Base-by-base conservation (phyloP, 2,329 filamentous ascomycete genomes). In the Neonectria magnoliae region DNA sequence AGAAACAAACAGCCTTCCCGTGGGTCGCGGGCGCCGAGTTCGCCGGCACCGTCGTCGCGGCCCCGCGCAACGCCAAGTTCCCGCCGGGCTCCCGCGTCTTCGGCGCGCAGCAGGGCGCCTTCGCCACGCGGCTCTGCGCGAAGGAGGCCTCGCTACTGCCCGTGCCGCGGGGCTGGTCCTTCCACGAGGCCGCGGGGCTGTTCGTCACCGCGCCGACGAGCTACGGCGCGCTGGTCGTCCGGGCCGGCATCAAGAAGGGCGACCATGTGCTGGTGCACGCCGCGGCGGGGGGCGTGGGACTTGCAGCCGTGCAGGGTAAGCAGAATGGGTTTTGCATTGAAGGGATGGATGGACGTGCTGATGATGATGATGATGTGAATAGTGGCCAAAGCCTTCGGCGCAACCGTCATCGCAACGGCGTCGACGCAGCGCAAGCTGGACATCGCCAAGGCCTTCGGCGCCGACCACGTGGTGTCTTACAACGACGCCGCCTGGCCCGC, bases 171-270 rank as follows among this genome's bases (percentile, higher is more conserved):
- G 92, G 91, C 4, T 98, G 94, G 95, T 90, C 87, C 53, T 95
- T 92, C 80, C 86, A 88, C 59, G 93, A 97, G 73, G 93, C 94
- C 0, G 93, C 94, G 0, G 95, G 95, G 0, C 80, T 98, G 48
- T 97, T 97, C 77, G 91, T 98, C 36, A 98, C 96, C 0, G 94
- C 92, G 56, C 94, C 95, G 0, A 98, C 96, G 1, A 92, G 90
- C 71, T 98, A 97, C 76, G 93, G 90, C 3, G 94, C 90, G 1
- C 82, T 98, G 22, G 93, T 97, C 4, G 86, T 89, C 18, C 85
- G 95, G 53, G 95, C 93, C 1, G 86, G 88, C 3, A 84, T 98
- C 45, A 91, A 93, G 80, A 81, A 87, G 42, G 94, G 94, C 1
- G 95, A 98, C 74, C 91, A 88, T 80, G 94, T 98, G 1, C 88